These are phyloP conservation scores for Nigrospora oryzae DNA, from an alignment of 2,329 filamentous ascomycete genomes.

Conservation along the genomic window DNA sequence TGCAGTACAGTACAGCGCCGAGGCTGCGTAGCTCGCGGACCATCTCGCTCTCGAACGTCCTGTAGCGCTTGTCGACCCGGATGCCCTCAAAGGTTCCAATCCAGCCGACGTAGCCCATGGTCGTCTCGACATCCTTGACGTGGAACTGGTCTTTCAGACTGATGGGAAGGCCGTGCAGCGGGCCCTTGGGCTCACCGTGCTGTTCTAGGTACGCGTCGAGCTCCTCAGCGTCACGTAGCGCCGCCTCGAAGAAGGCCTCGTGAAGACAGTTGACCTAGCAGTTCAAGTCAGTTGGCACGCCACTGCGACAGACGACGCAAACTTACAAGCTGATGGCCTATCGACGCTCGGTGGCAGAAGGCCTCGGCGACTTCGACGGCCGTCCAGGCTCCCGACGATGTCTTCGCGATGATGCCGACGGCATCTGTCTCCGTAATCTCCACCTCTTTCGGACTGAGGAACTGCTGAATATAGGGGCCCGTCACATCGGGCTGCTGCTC, in stretches of 20 bases:
- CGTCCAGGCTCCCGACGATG: neutral
- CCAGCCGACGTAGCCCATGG: constrained; percentile 13
- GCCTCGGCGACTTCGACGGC: constrained; percentile 1
- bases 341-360: constrained; percentile 3
- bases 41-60: constrained; percentile 3
- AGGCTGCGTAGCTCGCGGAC: constrained; percentile 2
- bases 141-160: constrained; percentile 17
- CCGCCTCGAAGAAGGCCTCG: constrained; percentile 2
- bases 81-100: constrained; percentile 3
- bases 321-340: constrained; percentile 2
- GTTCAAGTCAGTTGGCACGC: neutral
- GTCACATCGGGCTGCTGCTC: constrained; percentile 2
- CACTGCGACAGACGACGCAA: too few relatives aligned
- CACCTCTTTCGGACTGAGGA: neutral
- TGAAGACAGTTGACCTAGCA: neutral
- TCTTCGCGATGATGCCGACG: neutral
- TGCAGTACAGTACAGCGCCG: constrained; percentile 8
- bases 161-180: constrained; percentile 15
- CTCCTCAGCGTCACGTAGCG: neutral
- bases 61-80: neutral
- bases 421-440: constrained; percentile 1
- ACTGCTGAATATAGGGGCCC: neutral
- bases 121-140: constrained; percentile 13
- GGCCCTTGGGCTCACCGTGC: neutral
- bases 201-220: neutral